Conservation (phyloP, 257 asterid genomes). For the Striga asiatica region DNA sequence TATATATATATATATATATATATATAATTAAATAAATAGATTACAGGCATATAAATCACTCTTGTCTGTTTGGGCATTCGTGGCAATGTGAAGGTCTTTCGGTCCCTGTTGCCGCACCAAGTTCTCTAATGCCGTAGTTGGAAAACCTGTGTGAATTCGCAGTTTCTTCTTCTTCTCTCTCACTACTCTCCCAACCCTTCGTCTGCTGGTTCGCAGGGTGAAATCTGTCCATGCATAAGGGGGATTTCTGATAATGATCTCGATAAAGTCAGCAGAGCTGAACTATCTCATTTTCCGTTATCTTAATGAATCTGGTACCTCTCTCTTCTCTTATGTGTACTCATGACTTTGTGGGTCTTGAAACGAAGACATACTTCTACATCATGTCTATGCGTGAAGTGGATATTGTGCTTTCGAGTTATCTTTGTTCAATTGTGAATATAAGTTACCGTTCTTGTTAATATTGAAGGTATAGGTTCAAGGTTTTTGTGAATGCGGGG, state of each 20-base stretch:
- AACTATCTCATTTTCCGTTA: conserved; percentile 86
- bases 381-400: background rate
- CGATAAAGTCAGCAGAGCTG: conserved; percentile 68
- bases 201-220: too few relatives aligned
- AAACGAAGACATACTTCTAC: background rate
- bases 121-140: too few relatives aligned
- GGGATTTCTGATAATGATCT: conserved; percentile 31
- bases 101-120: too few relatives aligned
- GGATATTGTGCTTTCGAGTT: conserved; percentile 2
- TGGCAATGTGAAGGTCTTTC: too few relatives aligned
- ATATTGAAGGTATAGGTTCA: background rate
- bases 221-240: conserved; percentile 26
- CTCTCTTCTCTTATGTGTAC: background rate
- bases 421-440: background rate
- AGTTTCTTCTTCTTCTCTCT: too few relatives aligned
- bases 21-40: too few relatives aligned
- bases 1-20: too few relatives aligned
- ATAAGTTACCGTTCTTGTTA: background rate
- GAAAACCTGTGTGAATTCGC: too few relatives aligned
- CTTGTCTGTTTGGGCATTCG: too few relatives aligned
- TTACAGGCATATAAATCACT: too few relatives aligned
- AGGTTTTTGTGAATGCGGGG: background rate
- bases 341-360: background rate
- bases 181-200: too few relatives aligned
- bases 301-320: conserved; percentile 78